phyloP scores from a whole-genome alignment of 169 alveolate species.

The Eimeria falciformis region DNA sequence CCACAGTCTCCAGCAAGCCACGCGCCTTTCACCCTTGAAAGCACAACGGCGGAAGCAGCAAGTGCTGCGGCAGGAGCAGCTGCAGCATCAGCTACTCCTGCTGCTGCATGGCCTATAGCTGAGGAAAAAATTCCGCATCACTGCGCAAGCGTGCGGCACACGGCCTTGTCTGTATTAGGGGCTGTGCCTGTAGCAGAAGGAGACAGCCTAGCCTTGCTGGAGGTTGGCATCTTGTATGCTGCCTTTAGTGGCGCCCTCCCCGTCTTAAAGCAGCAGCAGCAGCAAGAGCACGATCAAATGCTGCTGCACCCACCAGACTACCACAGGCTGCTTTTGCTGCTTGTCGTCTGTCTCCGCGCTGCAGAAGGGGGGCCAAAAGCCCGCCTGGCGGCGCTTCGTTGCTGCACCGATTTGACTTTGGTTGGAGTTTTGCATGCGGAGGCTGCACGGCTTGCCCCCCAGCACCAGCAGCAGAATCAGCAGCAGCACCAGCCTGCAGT shows the following conservation, averaged over 20 bases:
- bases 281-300: constrained; percentile 11
- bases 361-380: constrained; percentile 46
- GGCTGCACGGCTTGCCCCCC: constrained; percentile 52
- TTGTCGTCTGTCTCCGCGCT: constrained; percentile 38
- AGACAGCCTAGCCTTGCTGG: neutral
- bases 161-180: constrained; percentile 51
- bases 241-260: constrained; percentile 56
- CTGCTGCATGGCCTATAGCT: neutral
- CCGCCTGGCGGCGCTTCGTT: constrained; percentile 24
- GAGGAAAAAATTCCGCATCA: constrained; percentile 25
- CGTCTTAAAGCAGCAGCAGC: neutral
- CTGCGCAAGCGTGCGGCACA: neutral
- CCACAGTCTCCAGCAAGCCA: neutral
- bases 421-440: constrained; percentile 61
- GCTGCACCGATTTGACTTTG: constrained; percentile 30
- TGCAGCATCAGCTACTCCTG: neutral
- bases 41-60: neutral
- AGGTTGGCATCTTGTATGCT: constrained; percentile 16
- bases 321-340: constrained; percentile 59
- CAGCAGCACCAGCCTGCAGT: constrained; percentile 28
- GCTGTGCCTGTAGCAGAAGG: constrained; percentile 21
- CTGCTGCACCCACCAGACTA: constrained; percentile 29
- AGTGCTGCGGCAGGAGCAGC: constrained; percentile 1
- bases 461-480: constrained; percentile 28
- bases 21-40: neutral